phyloP scores from a whole-genome alignment of 306 rosid species.

The Gastrolobium bilobum region DNA sequence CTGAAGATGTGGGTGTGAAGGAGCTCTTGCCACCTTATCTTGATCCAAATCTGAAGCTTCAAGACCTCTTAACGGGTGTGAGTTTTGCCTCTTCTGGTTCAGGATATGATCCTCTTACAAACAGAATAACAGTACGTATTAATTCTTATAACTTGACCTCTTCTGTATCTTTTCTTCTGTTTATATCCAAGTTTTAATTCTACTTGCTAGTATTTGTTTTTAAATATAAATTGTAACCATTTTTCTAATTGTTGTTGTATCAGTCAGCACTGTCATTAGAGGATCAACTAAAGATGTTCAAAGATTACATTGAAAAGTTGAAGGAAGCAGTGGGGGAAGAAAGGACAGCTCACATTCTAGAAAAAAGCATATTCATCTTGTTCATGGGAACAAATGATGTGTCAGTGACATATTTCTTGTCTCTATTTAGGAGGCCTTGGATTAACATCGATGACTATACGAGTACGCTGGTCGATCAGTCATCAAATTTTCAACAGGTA shows the following conservation, averaged over 20 bases:
- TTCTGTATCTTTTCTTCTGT: too few species aligned
- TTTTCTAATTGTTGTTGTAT: background rate
- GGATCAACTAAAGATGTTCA: background rate
- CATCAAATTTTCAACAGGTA: too few species aligned
- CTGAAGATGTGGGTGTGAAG: background rate
- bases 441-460: background rate
- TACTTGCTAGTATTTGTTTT: too few species aligned
- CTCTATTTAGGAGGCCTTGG: too few species aligned
- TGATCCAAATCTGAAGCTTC: background rate
- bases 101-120: background rate
- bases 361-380: background rate
- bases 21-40: background rate
- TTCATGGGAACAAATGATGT: background rate
- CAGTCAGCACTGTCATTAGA: background rate
- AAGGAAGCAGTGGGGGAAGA: background rate
- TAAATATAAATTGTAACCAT: background rate
- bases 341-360: background rate
- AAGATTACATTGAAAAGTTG: background rate
- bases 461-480: background rate
- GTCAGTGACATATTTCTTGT: background rate
- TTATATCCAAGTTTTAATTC: too few species aligned
- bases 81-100: background rate
- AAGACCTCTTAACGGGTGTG: background rate
- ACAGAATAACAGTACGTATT: background rate
- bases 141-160: too few species aligned